Evolutionary conservation across 83 land plant genomes (phyloP).

Genomic region (Larix sibirica): DNA sequence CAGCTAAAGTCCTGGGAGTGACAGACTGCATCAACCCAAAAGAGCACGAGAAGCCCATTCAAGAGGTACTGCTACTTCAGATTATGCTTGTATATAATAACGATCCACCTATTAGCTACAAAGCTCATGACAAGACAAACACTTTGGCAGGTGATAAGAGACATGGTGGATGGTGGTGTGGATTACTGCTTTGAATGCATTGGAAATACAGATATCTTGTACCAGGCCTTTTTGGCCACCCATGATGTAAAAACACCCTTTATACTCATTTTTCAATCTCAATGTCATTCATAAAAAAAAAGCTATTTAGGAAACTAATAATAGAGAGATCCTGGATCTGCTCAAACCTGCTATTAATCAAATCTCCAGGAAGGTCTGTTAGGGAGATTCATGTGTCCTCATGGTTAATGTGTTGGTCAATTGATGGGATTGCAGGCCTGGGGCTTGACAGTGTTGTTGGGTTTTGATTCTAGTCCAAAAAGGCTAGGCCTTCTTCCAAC

Average conservation of each 20-base stretch:
- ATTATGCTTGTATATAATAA: no score
- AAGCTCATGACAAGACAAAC: no score
- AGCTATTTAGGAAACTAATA: slow-evolving; percentile 87
- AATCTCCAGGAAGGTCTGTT: slow-evolving; percentile 13
- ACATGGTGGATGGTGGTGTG: slow-evolving; percentile 67
- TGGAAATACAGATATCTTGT: slow-evolving; percentile 54
- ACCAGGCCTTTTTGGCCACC: slow-evolving; percentile 52
- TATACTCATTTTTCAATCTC: neutral
- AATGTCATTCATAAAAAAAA: no score
- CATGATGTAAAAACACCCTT: slow-evolving; percentile 21
- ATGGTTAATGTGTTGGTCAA: no score
- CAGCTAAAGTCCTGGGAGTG: slow-evolving; percentile 48
- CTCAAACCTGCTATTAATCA: neutral
- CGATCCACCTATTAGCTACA: no score
- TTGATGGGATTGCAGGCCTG: slow-evolving; percentile 41
- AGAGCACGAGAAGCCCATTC: slow-evolving; percentile 38
- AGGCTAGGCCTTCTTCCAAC: slow-evolving; percentile 57
- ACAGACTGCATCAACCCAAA: slow-evolving; percentile 66
- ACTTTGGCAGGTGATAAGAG: slow-evolving; percentile 45
- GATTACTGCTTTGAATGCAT: slow-evolving; percentile 76
- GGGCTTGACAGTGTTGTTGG: slow-evolving; percentile 55
- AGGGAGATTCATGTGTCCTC: neutral
- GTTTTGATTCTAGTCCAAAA: slow-evolving; percentile 41
- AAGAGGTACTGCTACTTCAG: slow-evolving; percentile 30
- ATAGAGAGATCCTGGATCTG: slow-evolving; percentile 50